Evolutionary conservation across 2,329 filamentous ascomycete genomes (phyloP), one percentile per base, ranked within the genome.

Genomic region (Xylaria multiplex): DNA sequence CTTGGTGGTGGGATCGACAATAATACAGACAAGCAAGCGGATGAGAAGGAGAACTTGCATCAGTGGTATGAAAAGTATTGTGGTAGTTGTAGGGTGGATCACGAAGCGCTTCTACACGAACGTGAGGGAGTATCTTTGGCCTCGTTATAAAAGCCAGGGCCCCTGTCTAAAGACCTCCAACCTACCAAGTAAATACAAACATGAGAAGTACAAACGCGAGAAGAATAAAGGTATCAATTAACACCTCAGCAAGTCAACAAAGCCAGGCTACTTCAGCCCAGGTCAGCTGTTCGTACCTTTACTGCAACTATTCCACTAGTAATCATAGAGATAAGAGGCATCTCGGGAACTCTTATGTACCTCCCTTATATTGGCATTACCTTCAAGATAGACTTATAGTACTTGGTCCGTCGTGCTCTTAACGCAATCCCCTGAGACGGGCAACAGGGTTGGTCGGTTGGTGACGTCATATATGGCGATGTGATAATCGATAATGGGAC

Each of bases 21-120:
- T 46, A 61, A 59, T 7, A 37, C 42, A 14, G 58, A 42, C 6
- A 62, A 69, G 27, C 64, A 62, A 7, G 64, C 75, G 30, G 67
- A 69, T 45, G 72, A 70, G 54, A 68, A 67, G 24, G 72, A 75
- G 49, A 72, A 66, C 40, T 76, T 88, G 65, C 77, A 77, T 69
- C 73, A 77, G 55, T 88, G 86, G 86, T 79, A 85, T 65, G 78
- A 81, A 2, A 81, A 80, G 66, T 86, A 88, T 70, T 88, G 86
- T 63, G 83, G 85, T 35, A 88, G 86, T 74, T 88, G 86, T 70
- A 79, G 77, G 69, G 76, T 74, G 11, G 86, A 88, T 71, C 79
- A 78, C 65, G 73, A 74, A 55, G 74, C 55, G 19, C 64, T 78
- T 35, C 35, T 76, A 19, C 55, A 42, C 32, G 69, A 73, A 64